Evolutionary conservation across 148 eudicot genomes (phyloP), one percentile per base, ranked within the genome.

Genomic region (Cornus suecica): DNA sequence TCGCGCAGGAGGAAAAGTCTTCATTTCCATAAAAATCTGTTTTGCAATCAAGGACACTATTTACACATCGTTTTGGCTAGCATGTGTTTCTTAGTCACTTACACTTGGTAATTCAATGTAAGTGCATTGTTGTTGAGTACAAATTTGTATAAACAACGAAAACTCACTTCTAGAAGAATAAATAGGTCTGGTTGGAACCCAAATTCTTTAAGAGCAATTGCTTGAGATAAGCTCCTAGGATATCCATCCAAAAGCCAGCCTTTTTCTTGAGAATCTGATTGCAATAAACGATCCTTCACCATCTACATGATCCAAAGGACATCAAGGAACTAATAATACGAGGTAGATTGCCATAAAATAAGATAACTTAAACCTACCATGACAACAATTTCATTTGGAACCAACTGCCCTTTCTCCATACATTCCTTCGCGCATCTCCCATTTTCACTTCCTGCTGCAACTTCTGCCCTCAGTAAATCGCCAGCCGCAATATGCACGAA

Each of bases 181-280:
- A 96, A 96, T 63, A 90, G 83, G 79, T 96, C 98, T 60, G 99
- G 97, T 60, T 85, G 86, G 77, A 96, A 87, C 66, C 97, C 97
- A 62, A 81, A 83, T 26, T 79, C 91, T 85, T 86, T 84, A 29
- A 96, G 93, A 76, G 97, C 97, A 66, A 81, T 84, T 56, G 99
- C 99, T 90, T 96, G 99, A 60, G 99, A 96, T 84, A 70, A 83
- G 83, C 99, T 96, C 78, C 99, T 82, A 20, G 99, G 99, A 80
- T 91, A 96, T 81, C 98, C 99, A 83, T 96, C 99, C 82, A 96
- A 82, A 86, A 96, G 97, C 99, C 99, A 96, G 37, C 99, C 99
- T 58, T 88, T 93, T 73, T 96, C 91, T 75, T 78, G 86, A 78
- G 99, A 89, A 87, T 96, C 99, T 29, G 90, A 86, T 69, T 77